Conservation (phyloP, 192 early-diverging fungal species). For the Backusella macrospora region DNA sequence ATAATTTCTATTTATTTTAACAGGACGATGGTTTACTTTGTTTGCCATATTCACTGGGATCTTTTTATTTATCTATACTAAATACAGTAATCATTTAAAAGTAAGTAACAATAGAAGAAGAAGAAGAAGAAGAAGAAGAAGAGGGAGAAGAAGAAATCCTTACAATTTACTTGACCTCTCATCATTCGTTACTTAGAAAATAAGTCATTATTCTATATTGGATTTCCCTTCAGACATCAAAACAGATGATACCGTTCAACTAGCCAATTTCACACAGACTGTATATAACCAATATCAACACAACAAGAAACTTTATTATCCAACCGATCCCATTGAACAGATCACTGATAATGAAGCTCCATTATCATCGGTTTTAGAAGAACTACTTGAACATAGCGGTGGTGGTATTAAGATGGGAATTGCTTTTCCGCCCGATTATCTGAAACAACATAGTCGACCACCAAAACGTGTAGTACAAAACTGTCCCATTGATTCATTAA, state of each 20-base stretch:
- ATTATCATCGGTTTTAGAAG: too few species aligned
- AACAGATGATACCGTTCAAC: neutral
- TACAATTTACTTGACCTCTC: neutral
- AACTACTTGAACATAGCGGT: too few species aligned
- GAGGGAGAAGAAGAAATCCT: neutral
- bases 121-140: neutral
- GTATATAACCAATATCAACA: neutral
- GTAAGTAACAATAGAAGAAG: neutral
- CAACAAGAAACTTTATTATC: neutral
- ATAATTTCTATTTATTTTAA: neutral
- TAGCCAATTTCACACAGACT: neutral
- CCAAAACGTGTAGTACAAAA: neutral
- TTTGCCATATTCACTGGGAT: neutral
- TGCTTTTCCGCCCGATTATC: constrained; percentile 6
- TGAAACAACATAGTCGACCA: neutral
- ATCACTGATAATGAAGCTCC: neutral
- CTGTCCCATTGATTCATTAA: neutral
- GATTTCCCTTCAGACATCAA: constrained; percentile 5
- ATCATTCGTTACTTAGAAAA: neutral
- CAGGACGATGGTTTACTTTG: neutral
- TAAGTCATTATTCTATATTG: neutral
- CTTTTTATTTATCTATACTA: neutral
- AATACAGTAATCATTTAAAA: constrained; percentile 7
- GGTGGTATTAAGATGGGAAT: neutral
- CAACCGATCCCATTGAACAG: neutral